These are phyloP conservation scores for Colletotrichum theobromicola DNA, from an alignment of 2,329 filamentous ascomycete species.

Conservation along the genomic window DNA sequence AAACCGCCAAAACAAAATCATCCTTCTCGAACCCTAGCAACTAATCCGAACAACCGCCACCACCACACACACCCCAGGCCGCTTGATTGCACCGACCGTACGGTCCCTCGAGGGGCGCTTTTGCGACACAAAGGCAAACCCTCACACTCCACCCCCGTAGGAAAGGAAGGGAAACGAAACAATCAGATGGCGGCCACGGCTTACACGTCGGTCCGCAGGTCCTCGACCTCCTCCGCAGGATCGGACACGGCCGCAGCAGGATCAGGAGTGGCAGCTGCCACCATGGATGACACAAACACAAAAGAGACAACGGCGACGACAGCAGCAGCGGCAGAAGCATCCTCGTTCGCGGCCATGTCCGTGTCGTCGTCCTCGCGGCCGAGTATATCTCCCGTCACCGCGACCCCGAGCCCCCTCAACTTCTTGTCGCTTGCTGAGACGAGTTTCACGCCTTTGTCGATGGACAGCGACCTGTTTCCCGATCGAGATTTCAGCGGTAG, in stretches of 20 bases:
- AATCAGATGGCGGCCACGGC: constrained; percentile 4
- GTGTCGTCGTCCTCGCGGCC: constrained; percentile 6
- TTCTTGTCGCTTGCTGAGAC: constrained; percentile 28
- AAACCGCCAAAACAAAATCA: background rate
- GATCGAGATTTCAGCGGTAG: background rate
- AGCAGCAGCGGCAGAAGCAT: no score
- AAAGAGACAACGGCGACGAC: constrained; percentile 16
- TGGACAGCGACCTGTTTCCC: constrained; percentile 27
- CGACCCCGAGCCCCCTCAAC: constrained; percentile 20
- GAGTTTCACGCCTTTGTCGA: constrained; percentile 35
- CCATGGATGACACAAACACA: background rate
- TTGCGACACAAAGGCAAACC: background rate
- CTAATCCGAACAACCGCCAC: background rate
- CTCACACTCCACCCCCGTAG: background rate
- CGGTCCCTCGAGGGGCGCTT: background rate
- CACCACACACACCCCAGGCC: background rate
- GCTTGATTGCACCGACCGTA: background rate
- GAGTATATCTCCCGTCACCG: constrained; percentile 23
- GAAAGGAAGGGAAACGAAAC: background rate
- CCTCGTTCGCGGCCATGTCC: background rate
- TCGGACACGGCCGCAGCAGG: constrained; percentile 1
- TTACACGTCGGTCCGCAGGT: constrained; percentile 16
- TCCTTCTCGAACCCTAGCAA: background rate
- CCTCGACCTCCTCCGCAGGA: constrained; percentile 6
- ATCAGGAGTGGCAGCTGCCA: background rate